Base-by-base conservation (phyloP, 495 filamentous ascomycete genomes). In the Evernia prunastri region DNA sequence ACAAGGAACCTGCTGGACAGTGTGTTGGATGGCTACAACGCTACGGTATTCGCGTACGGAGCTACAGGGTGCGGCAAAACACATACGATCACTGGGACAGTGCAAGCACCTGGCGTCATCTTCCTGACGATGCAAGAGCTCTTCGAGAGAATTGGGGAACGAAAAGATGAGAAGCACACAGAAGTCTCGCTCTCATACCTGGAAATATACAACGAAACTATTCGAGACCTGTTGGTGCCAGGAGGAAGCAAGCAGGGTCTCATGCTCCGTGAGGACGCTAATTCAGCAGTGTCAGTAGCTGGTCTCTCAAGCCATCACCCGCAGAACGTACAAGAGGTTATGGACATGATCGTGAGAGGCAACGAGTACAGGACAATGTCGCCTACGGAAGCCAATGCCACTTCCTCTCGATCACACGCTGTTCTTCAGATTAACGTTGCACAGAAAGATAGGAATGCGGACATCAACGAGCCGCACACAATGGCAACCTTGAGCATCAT, bases 151-250 rank as follows among this genome's bases (percentile, higher is more conserved):
- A 97, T 99, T 65, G 77, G 82, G n/a, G 95, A 97, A 45, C 77
- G 89, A 45, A 86, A 85, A 45, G 83, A 85, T 58, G 92, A 97
- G 63, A 97, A 97, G 71, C 79, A 86, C 20, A 93, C 91, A 23
- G 92, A 97, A 70, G 75, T 99, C 40, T 91, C 92, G 0, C 86
- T 99, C 15, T 97, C 92, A 0, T 99, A 97, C 73, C 83, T 99
- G 20, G 94, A 99, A 72, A 99, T 99, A 56, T 99, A 99, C 79
- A 99, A 99, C 72, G 94, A 99, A 75, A 97, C 93, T 0, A 99
- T 99, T 65, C 89, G 94, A 47, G 94, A 99, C 74, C 77, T 99
- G 68, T 82, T 99, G 15, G 87, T 96, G 25, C 88, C 90, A 7
- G 89, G 90, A 33, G 90, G 88, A 39, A 89, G 87, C 73, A 97